phyloP scores from a whole-genome alignment of 306 rosid species.

The Pyrus betulifolia region DNA sequence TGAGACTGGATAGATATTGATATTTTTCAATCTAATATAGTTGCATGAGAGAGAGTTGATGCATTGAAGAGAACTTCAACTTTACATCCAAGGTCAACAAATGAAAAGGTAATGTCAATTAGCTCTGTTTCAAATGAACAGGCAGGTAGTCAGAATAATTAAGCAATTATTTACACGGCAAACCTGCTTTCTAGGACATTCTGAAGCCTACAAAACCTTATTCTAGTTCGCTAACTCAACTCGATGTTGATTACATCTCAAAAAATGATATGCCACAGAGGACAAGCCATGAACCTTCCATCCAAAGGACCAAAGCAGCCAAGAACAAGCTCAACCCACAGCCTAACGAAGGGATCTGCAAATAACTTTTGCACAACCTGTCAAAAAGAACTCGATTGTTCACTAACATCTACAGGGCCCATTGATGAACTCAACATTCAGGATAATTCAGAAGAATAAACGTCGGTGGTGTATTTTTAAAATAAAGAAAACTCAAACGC shows the following conservation, averaged over 20 bases:
- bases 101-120: neutral
- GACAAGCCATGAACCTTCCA: constrained; percentile 10
- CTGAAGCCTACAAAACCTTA: constrained; percentile 21
- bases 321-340: constrained; percentile 2
- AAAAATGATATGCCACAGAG: constrained; percentile 7
- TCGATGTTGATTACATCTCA: constrained; percentile 21
- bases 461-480: neutral
- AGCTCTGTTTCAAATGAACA: neutral
- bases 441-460: neutral
- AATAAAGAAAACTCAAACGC: neutral
- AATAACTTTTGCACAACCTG: constrained; percentile 24
- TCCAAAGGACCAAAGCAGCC: constrained; percentile 7
- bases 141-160: constrained; percentile 18
- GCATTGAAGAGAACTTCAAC: neutral
- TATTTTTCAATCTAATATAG: neutral
- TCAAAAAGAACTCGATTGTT: constrained; percentile 15
- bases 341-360: neutral
- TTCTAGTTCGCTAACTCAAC: constrained; percentile 22
- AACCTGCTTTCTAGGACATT: constrained; percentile 10
- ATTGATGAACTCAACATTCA: neutral
- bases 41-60: neutral
- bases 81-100: constrained; percentile 2
- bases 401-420: neutral
- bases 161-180: constrained; percentile 35
- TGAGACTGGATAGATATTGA: neutral